Percentiles rank a stretch among this genome's conserved stretches.
Conservation (phyloP, 2,329 filamentous ascomycete species). For the Aspergillus neoniger region DNA sequence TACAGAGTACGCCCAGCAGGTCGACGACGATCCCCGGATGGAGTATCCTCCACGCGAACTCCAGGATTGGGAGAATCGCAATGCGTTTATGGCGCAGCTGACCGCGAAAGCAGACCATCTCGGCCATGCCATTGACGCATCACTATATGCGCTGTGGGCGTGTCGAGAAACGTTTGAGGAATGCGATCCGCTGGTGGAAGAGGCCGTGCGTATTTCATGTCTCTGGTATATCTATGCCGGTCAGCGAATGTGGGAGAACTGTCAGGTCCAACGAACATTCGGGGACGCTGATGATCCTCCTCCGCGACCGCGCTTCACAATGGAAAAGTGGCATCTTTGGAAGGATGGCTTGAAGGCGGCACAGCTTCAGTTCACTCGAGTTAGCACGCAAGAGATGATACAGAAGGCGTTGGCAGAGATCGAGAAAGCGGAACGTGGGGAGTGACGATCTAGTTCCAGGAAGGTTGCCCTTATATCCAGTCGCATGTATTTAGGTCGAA, state of each 20-base stretch:
- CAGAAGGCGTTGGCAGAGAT: background rate
- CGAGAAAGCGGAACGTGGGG: background rate
- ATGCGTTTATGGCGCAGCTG: conserved; percentile 1
- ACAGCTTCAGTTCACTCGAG: background rate
- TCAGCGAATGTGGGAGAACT: background rate
- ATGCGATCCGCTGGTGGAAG: background rate
- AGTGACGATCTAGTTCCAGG: too few relatives aligned
- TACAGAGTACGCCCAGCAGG: background rate
- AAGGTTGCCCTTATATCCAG: too few relatives aligned
- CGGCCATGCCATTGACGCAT: background rate
- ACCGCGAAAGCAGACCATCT: background rate
- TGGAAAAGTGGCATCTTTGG: background rate
- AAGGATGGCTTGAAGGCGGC: background rate
- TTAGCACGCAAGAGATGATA: background rate
- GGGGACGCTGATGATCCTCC: background rate
- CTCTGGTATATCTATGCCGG: background rate
- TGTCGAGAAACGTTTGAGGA: background rate
- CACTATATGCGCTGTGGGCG: background rate
- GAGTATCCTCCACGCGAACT: background rate
- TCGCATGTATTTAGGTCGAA: too few relatives aligned
- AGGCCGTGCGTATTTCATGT: background rate
- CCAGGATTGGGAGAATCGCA: conserved; percentile 1
- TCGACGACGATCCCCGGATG: too few relatives aligned
- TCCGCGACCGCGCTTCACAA: background rate
- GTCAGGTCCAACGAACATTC: background rate